phyloP scores from a whole-genome alignment of 2,329 filamentous ascomycete genomes.

The Xylariaceae sp. region DNA sequence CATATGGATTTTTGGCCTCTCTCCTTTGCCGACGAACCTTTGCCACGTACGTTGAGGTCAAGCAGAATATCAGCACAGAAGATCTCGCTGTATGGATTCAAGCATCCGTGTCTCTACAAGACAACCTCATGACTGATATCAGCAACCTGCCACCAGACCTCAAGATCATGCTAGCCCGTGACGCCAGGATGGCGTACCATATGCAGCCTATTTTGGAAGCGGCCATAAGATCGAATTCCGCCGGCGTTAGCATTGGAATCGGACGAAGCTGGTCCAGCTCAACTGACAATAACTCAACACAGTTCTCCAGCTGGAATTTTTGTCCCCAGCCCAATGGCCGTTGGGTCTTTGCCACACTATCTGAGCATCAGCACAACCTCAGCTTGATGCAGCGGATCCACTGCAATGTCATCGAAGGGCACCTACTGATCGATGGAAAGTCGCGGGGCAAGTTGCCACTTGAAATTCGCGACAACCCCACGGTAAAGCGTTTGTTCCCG shows the following conservation, averaged over 20 bases:
- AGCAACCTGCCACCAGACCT: slow-evolving; percentile 31
- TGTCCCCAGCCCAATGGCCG: slow-evolving; percentile 19
- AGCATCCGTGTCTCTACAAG: slow-evolving; percentile 37
- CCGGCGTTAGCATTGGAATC: slow-evolving; percentile 31
- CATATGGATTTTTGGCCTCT: slow-evolving; percentile 49
- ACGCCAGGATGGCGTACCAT: slow-evolving; percentile 40
- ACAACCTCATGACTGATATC: slow-evolving; percentile 39
- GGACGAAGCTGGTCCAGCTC: slow-evolving; percentile 38
- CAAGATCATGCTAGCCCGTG: slow-evolving; percentile 40
- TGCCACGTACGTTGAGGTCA: background rate
- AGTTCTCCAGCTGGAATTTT: slow-evolving; percentile 32
- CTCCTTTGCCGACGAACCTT: slow-evolving; percentile 44
- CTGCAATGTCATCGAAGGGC: slow-evolving; percentile 34
- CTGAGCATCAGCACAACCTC: background rate
- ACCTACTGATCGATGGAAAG: slow-evolving; percentile 35
- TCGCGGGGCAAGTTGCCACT: slow-evolving; percentile 45
- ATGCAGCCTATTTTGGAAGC: slow-evolving; percentile 33
- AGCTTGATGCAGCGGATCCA: slow-evolving; percentile 21
- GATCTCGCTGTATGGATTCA: slow-evolving; percentile 24
- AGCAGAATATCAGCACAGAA: slow-evolving; percentile 5
- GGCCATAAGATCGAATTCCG: slow-evolving; percentile 30
- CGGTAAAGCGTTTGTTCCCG: slow-evolving; percentile 42
- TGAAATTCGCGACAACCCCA: slow-evolving; percentile 43
- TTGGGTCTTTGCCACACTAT: slow-evolving; percentile 22
- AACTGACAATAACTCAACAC: background rate